These are phyloP conservation scores for Silene uniflora DNA, from an alignment of 148 eudicot genomes.

Conservation along the genomic window DNA sequence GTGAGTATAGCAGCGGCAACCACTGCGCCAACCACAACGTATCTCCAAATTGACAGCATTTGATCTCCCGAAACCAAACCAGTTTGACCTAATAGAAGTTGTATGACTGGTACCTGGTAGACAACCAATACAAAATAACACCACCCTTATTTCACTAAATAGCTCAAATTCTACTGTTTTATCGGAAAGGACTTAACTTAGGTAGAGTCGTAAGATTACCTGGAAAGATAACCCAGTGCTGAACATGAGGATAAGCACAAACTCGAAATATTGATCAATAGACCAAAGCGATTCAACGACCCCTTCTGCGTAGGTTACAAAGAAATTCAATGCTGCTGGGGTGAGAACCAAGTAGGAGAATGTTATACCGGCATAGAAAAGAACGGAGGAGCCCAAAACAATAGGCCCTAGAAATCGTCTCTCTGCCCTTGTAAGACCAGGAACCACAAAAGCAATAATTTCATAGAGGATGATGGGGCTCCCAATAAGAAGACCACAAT, in stretches of 20 bases:
- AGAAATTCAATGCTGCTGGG: conserved; percentile 97
- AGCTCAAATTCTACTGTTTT: neutral
- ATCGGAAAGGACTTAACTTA: conserved; percentile 6
- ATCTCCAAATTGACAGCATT: conserved; percentile 98
- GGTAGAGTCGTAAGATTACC: conserved; percentile 36
- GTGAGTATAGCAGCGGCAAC: conserved; percentile 94
- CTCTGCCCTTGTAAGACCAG: conserved; percentile 84
- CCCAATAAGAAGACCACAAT: conserved; percentile 91
- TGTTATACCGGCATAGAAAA: conserved; percentile 76
- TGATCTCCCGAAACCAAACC: conserved; percentile 87
- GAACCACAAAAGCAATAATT: conserved; percentile 88
- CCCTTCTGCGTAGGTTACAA: conserved; percentile 90
- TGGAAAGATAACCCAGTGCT: conserved; percentile 98
- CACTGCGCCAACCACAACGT: conserved; percentile 94
- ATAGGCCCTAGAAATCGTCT: conserved; percentile 90
- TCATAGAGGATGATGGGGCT: conserved; percentile 92
- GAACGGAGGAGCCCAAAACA: conserved; percentile 84
- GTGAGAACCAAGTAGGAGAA: conserved; percentile 93
- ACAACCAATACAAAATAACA: conserved; percentile 3
- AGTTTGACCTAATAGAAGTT: conserved; percentile 80
- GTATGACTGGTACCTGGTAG: conserved; percentile 89
- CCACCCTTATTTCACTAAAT: neutral
- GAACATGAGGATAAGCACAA: conserved; percentile 91
- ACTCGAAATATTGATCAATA: conserved; percentile 95
- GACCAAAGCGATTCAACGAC: conserved; percentile 98